Base-by-base conservation (phyloP, 257 asterid species). In the Prunella vulgaris region DNA sequence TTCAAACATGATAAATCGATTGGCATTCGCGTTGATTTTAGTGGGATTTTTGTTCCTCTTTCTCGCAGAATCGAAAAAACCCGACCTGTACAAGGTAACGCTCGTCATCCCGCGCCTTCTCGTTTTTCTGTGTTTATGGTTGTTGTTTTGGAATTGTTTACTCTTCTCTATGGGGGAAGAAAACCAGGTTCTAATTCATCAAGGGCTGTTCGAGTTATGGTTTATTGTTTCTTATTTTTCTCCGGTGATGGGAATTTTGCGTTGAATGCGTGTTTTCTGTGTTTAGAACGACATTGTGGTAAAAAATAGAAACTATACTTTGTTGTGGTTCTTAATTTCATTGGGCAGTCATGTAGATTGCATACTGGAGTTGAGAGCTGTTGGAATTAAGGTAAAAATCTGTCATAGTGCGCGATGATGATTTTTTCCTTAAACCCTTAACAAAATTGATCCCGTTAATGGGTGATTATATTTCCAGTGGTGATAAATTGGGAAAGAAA, bases 61-160 rank as follows among this genome's bases (percentile, higher is more conserved):
- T 33, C 25, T 64, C 21, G 83, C 67, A 3, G 87, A 87, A 74
- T 87, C 90, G 35, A 89, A 86, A 72, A 78, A 80, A 22, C 32
- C 61, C 73, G 96, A 89, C 75, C 96, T 84, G 10, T 89, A 92
- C 76, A 89, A 87, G 94, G 98, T 86, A 80, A 48, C 38, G 33
- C 73, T 32, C 10, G 24, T 48, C 33, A 20, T 63, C 57, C 49
- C 32, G 0, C 20, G 32, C 6, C 30, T n/a, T 27, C 5, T 7
- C 20, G 10, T 3, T 5, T 15, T 24, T 53, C 52, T 2, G 0
- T 27, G 8, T 38, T 6, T 14, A 12, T 13, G 9, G 1, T 24
- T 13, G 5, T 15, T 37, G n/a, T n/a, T n/a, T 6, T 18, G 30
- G 33, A 35, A n/a, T 38, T 74, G 4, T 17, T 12, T 28, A 1